phyloP scores from a whole-genome alignment of 306 rosid genomes.

The Astragalus membranaceus region DNA sequence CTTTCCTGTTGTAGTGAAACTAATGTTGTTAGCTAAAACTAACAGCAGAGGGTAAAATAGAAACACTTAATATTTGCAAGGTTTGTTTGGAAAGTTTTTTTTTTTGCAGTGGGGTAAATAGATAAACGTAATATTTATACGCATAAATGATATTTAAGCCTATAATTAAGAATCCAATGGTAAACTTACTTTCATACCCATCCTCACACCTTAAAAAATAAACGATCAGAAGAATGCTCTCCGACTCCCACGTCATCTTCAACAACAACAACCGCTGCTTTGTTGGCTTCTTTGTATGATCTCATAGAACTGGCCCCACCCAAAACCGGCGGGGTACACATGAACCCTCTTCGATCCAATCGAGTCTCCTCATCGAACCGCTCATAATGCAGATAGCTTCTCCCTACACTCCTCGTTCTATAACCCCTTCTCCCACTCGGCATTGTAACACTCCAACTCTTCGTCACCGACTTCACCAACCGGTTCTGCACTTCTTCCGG shows the following conservation, averaged over 20 bases:
- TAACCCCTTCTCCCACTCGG: constrained; percentile 40
- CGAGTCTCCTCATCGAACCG: constrained; percentile 16
- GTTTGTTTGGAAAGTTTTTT: too few relatives aligned
- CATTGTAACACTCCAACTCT: constrained; percentile 34
- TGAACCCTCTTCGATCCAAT: constrained; percentile 30
- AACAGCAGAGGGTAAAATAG: too few relatives aligned
- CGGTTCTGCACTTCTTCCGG: constrained; percentile 55
- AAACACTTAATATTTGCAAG: too few relatives aligned
- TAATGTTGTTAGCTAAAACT: too few relatives aligned
- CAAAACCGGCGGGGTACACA: constrained; percentile 32
- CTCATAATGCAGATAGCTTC: not conserved
- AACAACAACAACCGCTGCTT: not conserved
- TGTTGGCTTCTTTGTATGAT: not conserved
- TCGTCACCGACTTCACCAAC: constrained; percentile 41
- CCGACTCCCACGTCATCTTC: constrained; percentile 18
- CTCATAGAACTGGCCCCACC: constrained; percentile 18
- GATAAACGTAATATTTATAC: too few relatives aligned
- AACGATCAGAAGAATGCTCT: constrained; percentile 32
- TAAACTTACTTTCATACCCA: not conserved
- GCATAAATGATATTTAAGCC: too few relatives aligned
- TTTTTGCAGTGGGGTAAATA: too few relatives aligned
- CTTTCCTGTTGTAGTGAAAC: too few relatives aligned
- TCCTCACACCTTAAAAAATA: not conserved
- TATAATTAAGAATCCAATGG: not conserved
- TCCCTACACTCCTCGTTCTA: constrained; percentile 30